phyloP scores from a whole-genome alignment of 1,284 basidiomycete species.

The Phlebopus sp. region DNA sequence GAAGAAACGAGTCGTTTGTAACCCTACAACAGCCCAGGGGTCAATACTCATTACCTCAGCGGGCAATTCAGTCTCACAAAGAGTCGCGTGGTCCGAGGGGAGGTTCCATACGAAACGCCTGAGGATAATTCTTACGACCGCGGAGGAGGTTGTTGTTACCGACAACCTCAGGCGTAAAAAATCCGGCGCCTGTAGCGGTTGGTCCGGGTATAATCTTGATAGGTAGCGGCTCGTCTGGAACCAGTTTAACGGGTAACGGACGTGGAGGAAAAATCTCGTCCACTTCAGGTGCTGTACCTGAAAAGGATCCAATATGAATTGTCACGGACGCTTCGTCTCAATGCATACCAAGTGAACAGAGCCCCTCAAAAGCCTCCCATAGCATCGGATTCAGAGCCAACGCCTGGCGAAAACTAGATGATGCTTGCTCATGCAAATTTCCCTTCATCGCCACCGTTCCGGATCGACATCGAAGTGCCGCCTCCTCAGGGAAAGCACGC shows the following conservation, averaged over 20 bases:
- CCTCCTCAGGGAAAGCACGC: constrained; percentile 60
- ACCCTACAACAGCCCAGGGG: constrained; percentile 36
- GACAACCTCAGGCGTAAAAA: constrained; percentile 74
- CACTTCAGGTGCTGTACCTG: constrained; percentile 65
- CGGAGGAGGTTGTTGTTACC: constrained; percentile 53
- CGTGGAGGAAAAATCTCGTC: constrained; percentile 70
- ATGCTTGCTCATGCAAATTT: constrained; percentile 71
- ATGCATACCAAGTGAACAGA: constrained; percentile 76
- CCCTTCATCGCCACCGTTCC: constrained; percentile 72
- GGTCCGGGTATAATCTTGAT: constrained; percentile 41
- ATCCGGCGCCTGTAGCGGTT: constrained; percentile 59
- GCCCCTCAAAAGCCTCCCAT: constrained; percentile 92
- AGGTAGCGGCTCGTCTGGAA: constrained; percentile 45
- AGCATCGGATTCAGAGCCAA: constrained; percentile 75
- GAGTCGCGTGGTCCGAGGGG: constrained; percentile 55
- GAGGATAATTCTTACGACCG: constrained; percentile 49
- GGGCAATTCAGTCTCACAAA: constrained; percentile 43
- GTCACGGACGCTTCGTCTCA: not conserved
- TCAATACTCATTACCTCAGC: constrained; percentile 5
- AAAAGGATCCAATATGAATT: constrained; percentile 16
- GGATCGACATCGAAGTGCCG: constrained; percentile 64
- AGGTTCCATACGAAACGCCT: constrained; percentile 54
- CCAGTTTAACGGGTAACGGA: constrained; percentile 52
- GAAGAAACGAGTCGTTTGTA: constrained; percentile 58
- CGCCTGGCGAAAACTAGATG: constrained; percentile 69